These are phyloP conservation scores for Polychaeton citri DNA, from an alignment of 2,329 filamentous ascomycete species.

Conservation along the genomic window DNA sequence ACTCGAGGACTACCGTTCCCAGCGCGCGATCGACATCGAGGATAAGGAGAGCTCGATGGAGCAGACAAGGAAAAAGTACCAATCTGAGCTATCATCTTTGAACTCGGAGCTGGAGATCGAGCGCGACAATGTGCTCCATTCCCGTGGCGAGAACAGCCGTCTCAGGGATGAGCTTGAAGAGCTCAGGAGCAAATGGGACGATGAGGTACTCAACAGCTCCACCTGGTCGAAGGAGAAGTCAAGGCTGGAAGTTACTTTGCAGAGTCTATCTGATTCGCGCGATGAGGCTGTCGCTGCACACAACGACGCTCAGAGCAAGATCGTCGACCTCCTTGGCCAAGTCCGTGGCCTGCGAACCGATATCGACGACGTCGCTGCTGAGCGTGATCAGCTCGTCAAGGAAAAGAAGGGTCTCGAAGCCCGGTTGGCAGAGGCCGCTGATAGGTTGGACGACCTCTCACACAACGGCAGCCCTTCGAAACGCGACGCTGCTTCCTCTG, in stretches of 20 bases:
- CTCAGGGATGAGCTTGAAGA: conserved; percentile 94
- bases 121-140: conserved; percentile 76
- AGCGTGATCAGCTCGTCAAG: conserved; percentile 70
- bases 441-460: conserved; percentile 69
- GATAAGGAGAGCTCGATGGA: conserved; percentile 94
- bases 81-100: conserved; percentile 76
- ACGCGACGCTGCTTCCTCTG: conserved; percentile 76
- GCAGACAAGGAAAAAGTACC: conserved; percentile 95
- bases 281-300: conserved; percentile 89
- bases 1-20: conserved; percentile 90
- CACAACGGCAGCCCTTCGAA: conserved; percentile 73
- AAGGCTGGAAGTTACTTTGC: conserved; percentile 74
- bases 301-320: conserved; percentile 87
- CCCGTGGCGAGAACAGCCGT: conserved; percentile 69
- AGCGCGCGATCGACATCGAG: conserved; percentile 89
- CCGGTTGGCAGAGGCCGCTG: conserved; percentile 73
- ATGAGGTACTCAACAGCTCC: conserved; percentile 92
- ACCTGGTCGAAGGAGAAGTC: conserved; percentile 98
- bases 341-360: conserved; percentile 71
- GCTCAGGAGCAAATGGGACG: conserved; percentile 90
- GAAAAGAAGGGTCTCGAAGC: conserved; percentile 86
- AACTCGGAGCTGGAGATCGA: conserved; percentile 89
- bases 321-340: conserved; percentile 80
- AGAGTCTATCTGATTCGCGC: conserved; percentile 78
- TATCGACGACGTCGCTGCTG: conserved; percentile 72